A percentile compares a stretch with the other conserved stretches of the same genome.
These are phyloP conservation scores for Stagonosporopsis cucurbitacearum DNA, from an alignment of 2,329 filamentous ascomycete genomes.

Conservation along the genomic window DNA sequence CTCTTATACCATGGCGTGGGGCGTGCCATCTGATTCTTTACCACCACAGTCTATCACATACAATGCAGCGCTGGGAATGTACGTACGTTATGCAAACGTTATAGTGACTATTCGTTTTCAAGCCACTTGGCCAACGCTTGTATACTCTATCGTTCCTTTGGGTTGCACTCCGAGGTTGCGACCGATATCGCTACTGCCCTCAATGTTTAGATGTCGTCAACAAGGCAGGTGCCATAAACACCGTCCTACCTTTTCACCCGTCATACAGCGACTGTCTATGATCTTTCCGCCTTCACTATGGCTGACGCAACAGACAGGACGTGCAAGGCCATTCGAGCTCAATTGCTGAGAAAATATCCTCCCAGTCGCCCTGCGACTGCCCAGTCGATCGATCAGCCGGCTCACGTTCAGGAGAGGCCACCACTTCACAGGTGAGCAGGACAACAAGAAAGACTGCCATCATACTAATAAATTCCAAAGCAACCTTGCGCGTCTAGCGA, in stretches of 20 bases:
- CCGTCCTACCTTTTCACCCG: not conserved
- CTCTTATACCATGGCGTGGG: constrained; percentile 29
- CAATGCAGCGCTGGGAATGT: constrained; percentile 2
- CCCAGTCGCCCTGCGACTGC: constrained; percentile 7
- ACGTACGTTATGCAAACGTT: constrained; percentile 9
- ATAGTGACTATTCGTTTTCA: not conserved
- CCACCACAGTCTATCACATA: not conserved
- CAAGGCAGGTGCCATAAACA: not conserved
- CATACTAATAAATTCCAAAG: not conserved
- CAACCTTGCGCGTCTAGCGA: not conserved
- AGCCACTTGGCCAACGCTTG: not conserved
- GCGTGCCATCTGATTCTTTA: not conserved
- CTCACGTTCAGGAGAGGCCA: not conserved
- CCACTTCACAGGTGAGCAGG: constrained; percentile 8
- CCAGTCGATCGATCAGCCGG: not conserved
- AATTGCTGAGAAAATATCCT: constrained; percentile 1
- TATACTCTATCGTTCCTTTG: not conserved
- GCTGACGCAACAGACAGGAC: not conserved
- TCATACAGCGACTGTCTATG: not conserved
- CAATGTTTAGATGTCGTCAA: not conserved
- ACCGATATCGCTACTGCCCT: not conserved
- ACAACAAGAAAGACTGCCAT: not conserved
- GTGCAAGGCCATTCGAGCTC: constrained; percentile 4
- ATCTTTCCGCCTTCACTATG: not conserved
- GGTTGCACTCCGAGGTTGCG: constrained; percentile 1